A percentile compares a stretch with the other conserved stretches of the same genome.
Evolutionary conservation across 306 rosid genomes (phyloP).

Genomic region (Trifolium pratense): DNA sequence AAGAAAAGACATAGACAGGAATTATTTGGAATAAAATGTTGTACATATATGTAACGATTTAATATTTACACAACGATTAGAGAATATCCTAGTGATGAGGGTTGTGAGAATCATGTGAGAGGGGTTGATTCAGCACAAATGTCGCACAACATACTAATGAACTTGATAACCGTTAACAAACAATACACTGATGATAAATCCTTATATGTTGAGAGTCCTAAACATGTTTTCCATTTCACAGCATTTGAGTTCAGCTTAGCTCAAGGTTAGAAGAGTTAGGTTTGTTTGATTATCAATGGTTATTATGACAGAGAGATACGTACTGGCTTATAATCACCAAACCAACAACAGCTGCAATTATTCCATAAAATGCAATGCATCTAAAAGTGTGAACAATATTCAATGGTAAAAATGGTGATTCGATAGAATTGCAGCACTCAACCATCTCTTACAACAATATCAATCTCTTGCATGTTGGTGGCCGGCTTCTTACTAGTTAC

Average conservation of each 20-base stretch:
- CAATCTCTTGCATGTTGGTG: not conserved
- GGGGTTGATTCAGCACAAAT: not conserved
- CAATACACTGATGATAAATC: not conserved
- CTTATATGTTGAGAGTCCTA: not conserved
- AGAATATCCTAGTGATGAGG: not conserved
- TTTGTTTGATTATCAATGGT: not conserved
- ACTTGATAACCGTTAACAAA: not conserved
- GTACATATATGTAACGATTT: not conserved
- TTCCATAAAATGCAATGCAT: not conserved
- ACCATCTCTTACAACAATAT: not conserved
- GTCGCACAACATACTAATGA: not conserved
- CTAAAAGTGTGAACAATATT: not conserved
- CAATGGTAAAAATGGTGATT: not conserved
- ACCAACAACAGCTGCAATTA: not conserved
- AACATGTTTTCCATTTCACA: not conserved
- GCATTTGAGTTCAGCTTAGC: not conserved
- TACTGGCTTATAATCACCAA: not conserved
- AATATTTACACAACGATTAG: not conserved
- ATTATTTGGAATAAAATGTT: not conserved
- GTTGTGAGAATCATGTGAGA: not conserved
- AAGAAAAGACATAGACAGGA: not conserved
- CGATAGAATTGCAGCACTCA: not conserved
- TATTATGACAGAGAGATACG: no score
- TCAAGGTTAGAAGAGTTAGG: not conserved
- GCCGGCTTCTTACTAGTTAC: not conserved